phyloP scores from a whole-genome alignment of 495 filamentous ascomycete genomes.

The Cryomyces minteri region DNA sequence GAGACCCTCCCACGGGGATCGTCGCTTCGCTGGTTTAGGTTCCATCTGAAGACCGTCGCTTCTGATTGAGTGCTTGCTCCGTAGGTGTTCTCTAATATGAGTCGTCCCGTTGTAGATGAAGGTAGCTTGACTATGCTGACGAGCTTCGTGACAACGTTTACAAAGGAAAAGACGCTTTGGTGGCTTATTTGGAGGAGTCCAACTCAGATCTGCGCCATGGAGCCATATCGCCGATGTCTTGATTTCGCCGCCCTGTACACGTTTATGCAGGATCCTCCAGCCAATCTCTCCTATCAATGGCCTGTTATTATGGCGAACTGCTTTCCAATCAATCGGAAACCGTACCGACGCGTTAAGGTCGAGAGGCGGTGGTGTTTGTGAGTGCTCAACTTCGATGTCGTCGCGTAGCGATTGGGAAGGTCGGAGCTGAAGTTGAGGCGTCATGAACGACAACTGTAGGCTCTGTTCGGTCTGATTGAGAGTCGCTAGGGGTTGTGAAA shows the following conservation, averaged over 20 bases:
- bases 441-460: background rate
- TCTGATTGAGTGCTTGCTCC: background rate
- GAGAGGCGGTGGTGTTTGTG: background rate
- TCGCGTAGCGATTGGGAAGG: background rate
- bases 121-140: background rate
- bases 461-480: background rate
- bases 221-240: background rate
- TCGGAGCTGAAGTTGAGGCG: background rate
- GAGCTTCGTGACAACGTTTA: background rate
- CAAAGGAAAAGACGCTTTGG: background rate
- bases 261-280: background rate
- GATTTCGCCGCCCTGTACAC: background rate
- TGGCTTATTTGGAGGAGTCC: background rate
- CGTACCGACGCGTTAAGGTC: background rate
- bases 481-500: background rate
- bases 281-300: background rate
- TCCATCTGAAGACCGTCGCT: background rate
- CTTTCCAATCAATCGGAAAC: background rate
- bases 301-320: background rate
- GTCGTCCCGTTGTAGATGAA: background rate
- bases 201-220: background rate
- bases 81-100: background rate
- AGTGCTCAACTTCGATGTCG: background rate
- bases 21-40: background rate
- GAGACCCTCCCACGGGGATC: background rate